Percentiles rank a stretch among this genome's conserved stretches.
phyloP scores from a whole-genome alignment of 2,329 filamentous ascomycete species.

The Chaetomium olivaceum region DNA sequence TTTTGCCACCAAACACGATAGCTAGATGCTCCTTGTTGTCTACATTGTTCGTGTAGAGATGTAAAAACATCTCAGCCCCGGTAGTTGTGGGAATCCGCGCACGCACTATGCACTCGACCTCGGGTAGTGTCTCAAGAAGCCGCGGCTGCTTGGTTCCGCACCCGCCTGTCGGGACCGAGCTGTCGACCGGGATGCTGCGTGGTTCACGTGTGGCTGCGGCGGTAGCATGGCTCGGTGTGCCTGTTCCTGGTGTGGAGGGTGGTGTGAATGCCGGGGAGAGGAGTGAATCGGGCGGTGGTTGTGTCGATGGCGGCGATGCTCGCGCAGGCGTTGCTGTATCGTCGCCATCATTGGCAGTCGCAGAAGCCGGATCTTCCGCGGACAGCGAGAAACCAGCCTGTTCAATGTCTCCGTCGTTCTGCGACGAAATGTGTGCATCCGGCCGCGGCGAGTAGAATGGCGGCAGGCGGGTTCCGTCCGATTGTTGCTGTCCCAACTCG shows the following conservation, averaged over 20 bases:
- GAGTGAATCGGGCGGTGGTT: conserved; percentile 62
- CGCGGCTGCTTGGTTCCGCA: conserved; percentile 67
- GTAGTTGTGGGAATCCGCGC: conserved; percentile 91
- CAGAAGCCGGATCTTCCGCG: conserved; percentile 9
- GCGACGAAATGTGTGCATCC: conserved; percentile 20
- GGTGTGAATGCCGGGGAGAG: conserved; percentile 86
- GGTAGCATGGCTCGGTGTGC: conserved; percentile 49
- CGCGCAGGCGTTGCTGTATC: conserved; percentile 10
- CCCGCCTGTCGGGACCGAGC: conserved; percentile 57
- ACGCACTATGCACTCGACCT: conserved; percentile 91
- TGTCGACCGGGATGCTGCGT: conserved; percentile 61
- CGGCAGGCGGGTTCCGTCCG: conserved; percentile 25
- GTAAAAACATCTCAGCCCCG: conserved; percentile 94
- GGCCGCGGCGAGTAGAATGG: conserved; percentile 38
- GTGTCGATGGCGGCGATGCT: conserved; percentile 17
- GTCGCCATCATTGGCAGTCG: conserved; percentile 6
- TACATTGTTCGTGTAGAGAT: conserved; percentile 88
- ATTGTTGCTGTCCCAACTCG: conserved; percentile 15
- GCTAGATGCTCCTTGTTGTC: conserved; percentile 96
- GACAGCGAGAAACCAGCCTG: conserved; percentile 30
- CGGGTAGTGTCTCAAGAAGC: conserved; percentile 72
- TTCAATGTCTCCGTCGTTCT: conserved; percentile 32
- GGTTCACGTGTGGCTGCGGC: conserved; percentile 39
- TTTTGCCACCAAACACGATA: conserved; percentile 90
- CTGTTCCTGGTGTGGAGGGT: conserved; percentile 62